phyloP scores from a whole-genome alignment of 257 asterid species.

The Jasminum sambac region DNA sequence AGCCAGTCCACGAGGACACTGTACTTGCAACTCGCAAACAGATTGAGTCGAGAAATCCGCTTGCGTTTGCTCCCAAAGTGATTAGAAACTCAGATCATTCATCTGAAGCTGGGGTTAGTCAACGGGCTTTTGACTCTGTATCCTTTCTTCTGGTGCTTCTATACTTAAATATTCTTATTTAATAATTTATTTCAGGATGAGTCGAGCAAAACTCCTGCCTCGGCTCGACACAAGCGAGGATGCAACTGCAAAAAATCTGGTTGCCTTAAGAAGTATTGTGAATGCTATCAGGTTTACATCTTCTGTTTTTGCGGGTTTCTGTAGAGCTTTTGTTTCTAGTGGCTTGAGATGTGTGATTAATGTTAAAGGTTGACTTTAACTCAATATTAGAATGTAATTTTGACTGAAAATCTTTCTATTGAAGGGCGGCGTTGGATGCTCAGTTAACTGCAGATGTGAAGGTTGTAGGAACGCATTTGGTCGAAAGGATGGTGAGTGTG shows the following conservation, averaged over 20 bases:
- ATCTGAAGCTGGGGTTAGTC: slow-evolving; percentile 59
- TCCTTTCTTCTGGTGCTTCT: background rate
- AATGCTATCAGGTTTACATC: slow-evolving; percentile 88
- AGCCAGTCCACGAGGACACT: slow-evolving; percentile 91
- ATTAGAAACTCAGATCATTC: slow-evolving; percentile 54
- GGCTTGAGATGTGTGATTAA: too few species aligned
- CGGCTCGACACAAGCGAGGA: slow-evolving; percentile 98
- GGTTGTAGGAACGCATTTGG: slow-evolving; percentile 92
- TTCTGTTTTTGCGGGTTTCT: slow-evolving; percentile 14
- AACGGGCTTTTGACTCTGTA: background rate
- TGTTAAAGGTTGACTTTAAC: too few species aligned
- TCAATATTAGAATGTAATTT: too few species aligned
- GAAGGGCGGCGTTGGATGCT: slow-evolving; percentile 97
- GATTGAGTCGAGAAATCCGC: slow-evolving; percentile 94
- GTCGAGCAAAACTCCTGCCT: slow-evolving; percentile 89
- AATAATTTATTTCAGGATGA: slow-evolving; percentile 49
- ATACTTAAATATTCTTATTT: slow-evolving; percentile 1
- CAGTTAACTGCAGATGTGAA: slow-evolving; percentile 92
- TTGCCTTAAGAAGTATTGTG: slow-evolving; percentile 94
- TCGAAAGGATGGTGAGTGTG: slow-evolving; percentile 74
- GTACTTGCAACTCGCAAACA: slow-evolving; percentile 95
- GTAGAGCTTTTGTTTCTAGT: too few species aligned
- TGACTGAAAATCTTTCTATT: slow-evolving; percentile 32
- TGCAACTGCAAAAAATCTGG: slow-evolving; percentile 99
- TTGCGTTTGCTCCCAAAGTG: slow-evolving; percentile 98